Evolutionary conservation across 2,329 filamentous ascomycete species (phyloP), one percentile per base, ranked within the genome.

Genomic region (Pseudonectria foliicola): DNA sequence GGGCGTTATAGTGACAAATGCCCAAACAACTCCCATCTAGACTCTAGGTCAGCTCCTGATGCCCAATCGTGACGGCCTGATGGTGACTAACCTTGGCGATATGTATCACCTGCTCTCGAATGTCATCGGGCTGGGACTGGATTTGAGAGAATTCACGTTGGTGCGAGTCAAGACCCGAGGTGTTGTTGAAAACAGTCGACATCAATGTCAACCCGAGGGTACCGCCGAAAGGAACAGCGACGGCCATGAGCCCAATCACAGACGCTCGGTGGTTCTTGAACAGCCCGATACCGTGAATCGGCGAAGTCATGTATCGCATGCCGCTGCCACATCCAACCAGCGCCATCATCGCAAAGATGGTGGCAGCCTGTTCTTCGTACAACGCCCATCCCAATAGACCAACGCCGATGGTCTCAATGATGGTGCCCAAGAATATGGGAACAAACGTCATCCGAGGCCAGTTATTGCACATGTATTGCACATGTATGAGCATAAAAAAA

Each of bases 161-260:
- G 11, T 39, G 40, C 1, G 45, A 46, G 16, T 48, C 42, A 10
- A 61, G 39, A 2, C 54, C 58, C 6, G 56, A 56, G 4, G 54
- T 60, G 42, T 84, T 84, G 50, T 82, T 81, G 55, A 83, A 83
- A 2, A 84, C 77, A 7, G 73, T 69, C 11, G 77, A 71, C 80
- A 84, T 83, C 47, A 84, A 68, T 1, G 79, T 80, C 29, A 83
- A 63, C 0, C 72, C 73, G 3, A 84, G 56, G 0, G 78, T 82
- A 10, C 80, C 79, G 4, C 81, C 80, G 15, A 85, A 71, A 0
- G 77, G 75, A 12, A 73, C 39, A 3, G 76, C 68, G 34, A 84
- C 74, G 0, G 69, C 64, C 54, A 80, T 68, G 8, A 84, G 52
- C 1, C 71, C 75, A 37, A 80, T 69, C 4, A 82, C 73, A 0